Evolutionary conservation across 1,139 yeast genomes (phyloP).

Genomic region (Insectozyma bohioensis): DNA sequence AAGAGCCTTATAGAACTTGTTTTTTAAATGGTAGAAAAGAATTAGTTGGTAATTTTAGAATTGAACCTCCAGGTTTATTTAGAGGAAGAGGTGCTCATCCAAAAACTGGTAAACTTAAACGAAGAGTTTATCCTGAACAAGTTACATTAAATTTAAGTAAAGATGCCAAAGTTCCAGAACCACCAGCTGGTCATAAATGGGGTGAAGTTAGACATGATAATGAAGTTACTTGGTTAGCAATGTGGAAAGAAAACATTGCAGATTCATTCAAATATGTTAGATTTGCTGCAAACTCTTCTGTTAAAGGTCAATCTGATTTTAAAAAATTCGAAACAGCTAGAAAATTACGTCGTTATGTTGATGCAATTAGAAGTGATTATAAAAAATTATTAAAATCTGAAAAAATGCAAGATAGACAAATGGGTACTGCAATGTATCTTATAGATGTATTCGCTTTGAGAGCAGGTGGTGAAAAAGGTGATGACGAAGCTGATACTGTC

Average conservation of each 20-base stretch:
- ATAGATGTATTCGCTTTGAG: conserved; percentile 94
- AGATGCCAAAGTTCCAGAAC: conserved; percentile 70
- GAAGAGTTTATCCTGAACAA: conserved; percentile 86
- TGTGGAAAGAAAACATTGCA: conserved; percentile 94
- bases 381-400: conserved; percentile 66
- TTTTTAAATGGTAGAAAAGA: conserved; percentile 83
- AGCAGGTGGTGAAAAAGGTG: conserved; percentile 98
- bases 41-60: conserved; percentile 88
- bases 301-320: conserved; percentile 88
- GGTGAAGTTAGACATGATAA: conserved; percentile 86
- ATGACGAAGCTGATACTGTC: conserved; percentile 97
- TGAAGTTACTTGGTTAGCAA: conserved; percentile 93
- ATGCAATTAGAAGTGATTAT: conserved; percentile 73
- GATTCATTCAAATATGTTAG: conserved; percentile 84
- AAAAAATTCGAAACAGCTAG: conserved; percentile 94
- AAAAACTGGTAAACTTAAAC: conserved; percentile 83
- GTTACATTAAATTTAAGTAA: conserved; percentile 80
- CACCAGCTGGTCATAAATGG: conserved; percentile 91
- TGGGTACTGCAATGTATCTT: conserved; percentile 91
- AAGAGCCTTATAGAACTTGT: conserved; percentile 83
- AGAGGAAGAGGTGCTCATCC: conserved; percentile 98
- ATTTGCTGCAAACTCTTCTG: conserved; percentile 86
- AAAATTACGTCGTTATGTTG: conserved; percentile 72
- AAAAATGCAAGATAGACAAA: conserved; percentile 83
- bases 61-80: conserved; percentile 95